Evolutionary conservation across 164 flowering plant genomes (phyloP).

Genomic region (Dillenia suffruticosa): DNA sequence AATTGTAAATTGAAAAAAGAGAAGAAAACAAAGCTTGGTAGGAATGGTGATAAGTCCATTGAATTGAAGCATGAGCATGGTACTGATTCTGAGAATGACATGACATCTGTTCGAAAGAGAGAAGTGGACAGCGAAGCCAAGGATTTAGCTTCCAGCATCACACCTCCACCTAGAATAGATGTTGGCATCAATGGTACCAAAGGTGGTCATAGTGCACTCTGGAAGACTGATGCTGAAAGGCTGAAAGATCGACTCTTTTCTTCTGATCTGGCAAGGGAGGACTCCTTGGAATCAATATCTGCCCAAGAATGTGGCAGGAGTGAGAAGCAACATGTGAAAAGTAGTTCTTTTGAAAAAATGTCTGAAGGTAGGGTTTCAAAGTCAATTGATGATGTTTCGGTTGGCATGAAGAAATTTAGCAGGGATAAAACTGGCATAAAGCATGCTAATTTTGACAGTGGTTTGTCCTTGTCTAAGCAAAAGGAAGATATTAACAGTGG

Average conservation of each 20-base stretch:
- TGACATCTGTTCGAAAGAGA: constrained; percentile 15
- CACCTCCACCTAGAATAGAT: constrained; percentile 7
- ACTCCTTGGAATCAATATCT: constrained; percentile 19
- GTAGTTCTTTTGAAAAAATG: constrained; percentile 17
- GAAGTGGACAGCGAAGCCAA: constrained; percentile 31
- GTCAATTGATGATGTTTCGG: constrained; percentile 12
- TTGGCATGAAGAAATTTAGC: constrained; percentile 13
- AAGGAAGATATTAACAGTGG: constrained; percentile 22
- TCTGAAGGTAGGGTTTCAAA: constrained; percentile 11
- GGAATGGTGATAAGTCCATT: constrained; percentile 14
- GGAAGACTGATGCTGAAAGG: constrained; percentile 14
- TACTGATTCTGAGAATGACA: constrained; percentile 12
- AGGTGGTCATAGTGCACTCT: constrained; percentile 8
- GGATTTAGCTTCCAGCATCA: constrained; percentile 17
- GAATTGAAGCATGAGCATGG: constrained; percentile 18
- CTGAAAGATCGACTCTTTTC: constrained; percentile 14
- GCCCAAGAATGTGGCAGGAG: constrained; percentile 10
- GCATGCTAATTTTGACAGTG: constrained; percentile 11
- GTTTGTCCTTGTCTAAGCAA: constrained; percentile 14
- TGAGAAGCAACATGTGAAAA: constrained; percentile 25
- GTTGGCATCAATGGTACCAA: constrained; percentile 14
- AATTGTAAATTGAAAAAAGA: constrained; percentile 19
- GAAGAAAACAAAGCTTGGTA: constrained; percentile 26
- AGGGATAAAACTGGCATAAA: constrained; percentile 17
- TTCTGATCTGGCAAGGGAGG: constrained; percentile 22